Evolutionary conservation across 805 yeast genomes (phyloP), one percentile per base, ranked within the genome.

Genomic region (Sungouiozyma ichnusensis): DNA sequence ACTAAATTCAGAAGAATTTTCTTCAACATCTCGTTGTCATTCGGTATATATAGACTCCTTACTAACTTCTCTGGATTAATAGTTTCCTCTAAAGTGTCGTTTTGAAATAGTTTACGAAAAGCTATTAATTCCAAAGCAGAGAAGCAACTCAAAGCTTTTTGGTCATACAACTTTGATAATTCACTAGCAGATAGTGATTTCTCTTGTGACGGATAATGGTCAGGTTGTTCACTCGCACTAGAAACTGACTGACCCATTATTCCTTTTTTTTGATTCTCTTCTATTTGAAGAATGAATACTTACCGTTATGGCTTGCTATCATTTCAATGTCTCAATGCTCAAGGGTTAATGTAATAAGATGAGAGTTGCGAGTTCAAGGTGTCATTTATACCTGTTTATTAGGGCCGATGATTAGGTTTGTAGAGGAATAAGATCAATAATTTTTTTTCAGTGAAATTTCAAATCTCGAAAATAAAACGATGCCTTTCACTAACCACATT

Each of bases 1-100:
- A 75, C 54, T 3, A 73, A 57, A 4, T 63, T 57, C 51, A 67
- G 68, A 0, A 79, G 41, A 2, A 69, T 31, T 5, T 61, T 55
- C 0, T 64, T 52, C 1, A 67, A 56, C 3, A 57, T 53, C 0
- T 50, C 45, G 11, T 58, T 48, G 3, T 62, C 54, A 1, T 48
- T 54, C 1, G 73, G 72, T 2, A 74, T 43, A 14, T 56, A 55
- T 15, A 74, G 50, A 55, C 68, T 37, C 13, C 52, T 33, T 8
- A 53, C 49, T 19, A 72, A 41, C 16, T 60, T 58, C 3, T 42
- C 43, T 29, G 53, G 53, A 2, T 51, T 42, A 4, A 71, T 54
- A 4, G 42, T 20, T n/a, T 48, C 53, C 27, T 55, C 39, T 14
- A 54, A 43, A 13, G 50, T 48, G 17, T 55, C 60, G 11, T 42